phyloP scores from a whole-genome alignment of 1,139 yeast genomes.

The Hansenula lynferdii region DNA sequence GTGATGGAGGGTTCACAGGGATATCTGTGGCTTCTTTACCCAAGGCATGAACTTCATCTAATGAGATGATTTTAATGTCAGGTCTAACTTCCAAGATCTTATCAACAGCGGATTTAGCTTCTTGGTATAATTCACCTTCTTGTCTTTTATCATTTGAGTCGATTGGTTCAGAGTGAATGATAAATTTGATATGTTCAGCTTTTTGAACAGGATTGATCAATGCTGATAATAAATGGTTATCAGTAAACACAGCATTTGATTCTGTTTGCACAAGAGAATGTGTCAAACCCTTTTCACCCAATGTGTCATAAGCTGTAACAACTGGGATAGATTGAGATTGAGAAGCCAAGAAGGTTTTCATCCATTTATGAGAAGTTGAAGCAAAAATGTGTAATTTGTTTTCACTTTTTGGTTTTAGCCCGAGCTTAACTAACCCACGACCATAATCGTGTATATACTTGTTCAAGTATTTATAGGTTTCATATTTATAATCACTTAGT shows the following conservation, averaged over 20 bases:
- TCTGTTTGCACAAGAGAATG: slow-evolving; percentile 83
- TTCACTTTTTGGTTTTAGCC: slow-evolving; percentile 58
- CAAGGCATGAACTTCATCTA: slow-evolving; percentile 57
- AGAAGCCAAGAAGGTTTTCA: slow-evolving; percentile 80
- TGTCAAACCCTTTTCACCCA: slow-evolving; percentile 88
- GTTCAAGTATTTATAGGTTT: slow-evolving; percentile 56
- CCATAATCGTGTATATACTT: slow-evolving; percentile 52
- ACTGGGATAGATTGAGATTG: slow-evolving; percentile 76
- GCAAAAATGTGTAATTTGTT: slow-evolving; percentile 83
- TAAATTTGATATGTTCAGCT: slow-evolving; percentile 56
- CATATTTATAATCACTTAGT: slow-evolving; percentile 63
- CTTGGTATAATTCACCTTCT: slow-evolving; percentile 50
- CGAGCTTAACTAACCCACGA: slow-evolving; percentile 70
- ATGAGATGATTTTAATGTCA: slow-evolving; percentile 63
- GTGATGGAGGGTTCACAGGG: slow-evolving; percentile 47
- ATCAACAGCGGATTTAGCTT: slow-evolving; percentile 53
- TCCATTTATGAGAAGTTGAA: slow-evolving; percentile 81
- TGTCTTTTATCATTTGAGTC: slow-evolving; percentile 60
- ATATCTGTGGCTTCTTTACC: slow-evolving; percentile 48
- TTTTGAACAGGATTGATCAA: slow-evolving; percentile 68
- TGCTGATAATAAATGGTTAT: slow-evolving; percentile 62
- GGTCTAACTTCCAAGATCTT: slow-evolving; percentile 64
- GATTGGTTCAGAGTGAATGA: slow-evolving; percentile 67
- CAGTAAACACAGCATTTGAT: slow-evolving; percentile 76
- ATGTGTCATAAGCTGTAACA: slow-evolving; percentile 96